Conservation (phyloP, 306 rosid genomes). For the Cucurbita maxima region DNA sequence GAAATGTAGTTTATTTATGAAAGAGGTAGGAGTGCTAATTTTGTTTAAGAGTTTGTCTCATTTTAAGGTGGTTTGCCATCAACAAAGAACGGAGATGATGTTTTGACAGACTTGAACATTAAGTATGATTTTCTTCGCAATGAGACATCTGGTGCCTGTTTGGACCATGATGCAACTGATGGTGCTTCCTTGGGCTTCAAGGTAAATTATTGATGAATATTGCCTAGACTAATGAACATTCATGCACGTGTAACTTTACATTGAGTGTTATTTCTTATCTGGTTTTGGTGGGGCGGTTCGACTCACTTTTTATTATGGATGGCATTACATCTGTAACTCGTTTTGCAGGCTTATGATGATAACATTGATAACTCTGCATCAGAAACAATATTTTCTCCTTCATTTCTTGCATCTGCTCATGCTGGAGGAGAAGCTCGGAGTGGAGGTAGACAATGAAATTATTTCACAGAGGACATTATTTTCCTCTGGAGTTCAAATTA, state of each 20-base stretch:
- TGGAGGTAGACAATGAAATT: constrained; percentile 45
- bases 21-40: background rate
- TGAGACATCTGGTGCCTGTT: constrained; percentile 36
- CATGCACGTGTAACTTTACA: background rate
- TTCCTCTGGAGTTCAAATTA: background rate
- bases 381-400: constrained; percentile 86
- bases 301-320: background rate
- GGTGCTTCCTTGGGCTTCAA: constrained; percentile 34
- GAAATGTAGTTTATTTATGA: background rate
- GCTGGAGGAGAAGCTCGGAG: constrained; percentile 38
- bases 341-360: constrained; percentile 38
- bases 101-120: constrained; percentile 23
- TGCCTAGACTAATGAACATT: background rate
- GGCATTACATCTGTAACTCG: background rate
- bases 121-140: constrained; percentile 25
- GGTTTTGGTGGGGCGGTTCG: background rate
- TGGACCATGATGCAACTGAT: constrained; percentile 36
- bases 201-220: constrained; percentile 33
- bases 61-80: constrained; percentile 37
- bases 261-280: background rate
- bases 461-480: background rate
- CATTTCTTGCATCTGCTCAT: constrained; percentile 56
- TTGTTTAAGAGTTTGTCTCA: background rate
- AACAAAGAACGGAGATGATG: constrained; percentile 41
- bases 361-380: constrained; percentile 27